A percentile compares a stretch with the other conserved stretches of the same genome.
These are phyloP conservation scores for Mucor mucedo DNA, from an alignment of 371 early-diverging fungal species.

Conservation along the genomic window DNA sequence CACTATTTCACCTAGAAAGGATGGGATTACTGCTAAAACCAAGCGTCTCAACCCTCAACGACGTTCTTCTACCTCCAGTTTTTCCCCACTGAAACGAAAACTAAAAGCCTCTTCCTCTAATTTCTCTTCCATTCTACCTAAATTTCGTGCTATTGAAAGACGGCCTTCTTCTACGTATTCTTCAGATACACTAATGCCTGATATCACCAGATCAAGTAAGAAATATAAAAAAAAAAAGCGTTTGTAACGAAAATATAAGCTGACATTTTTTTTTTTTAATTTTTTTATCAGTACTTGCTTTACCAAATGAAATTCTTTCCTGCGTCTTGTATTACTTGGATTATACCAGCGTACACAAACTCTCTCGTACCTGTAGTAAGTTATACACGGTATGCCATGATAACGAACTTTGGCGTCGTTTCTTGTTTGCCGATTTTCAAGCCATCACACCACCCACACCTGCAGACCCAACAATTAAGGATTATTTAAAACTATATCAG, in stretches of 20 bases:
- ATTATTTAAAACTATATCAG: conserved; percentile 29
- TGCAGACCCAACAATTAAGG: neutral
- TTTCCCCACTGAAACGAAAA: conserved; percentile 25
- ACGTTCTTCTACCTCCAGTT: neutral
- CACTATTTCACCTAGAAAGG: conserved; percentile 29
- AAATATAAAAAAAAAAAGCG: neutral
- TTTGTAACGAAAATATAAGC: neutral
- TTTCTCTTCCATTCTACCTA: conserved; percentile 25
- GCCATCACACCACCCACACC: conserved; percentile 14
- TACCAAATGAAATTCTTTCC: conserved; percentile 40
- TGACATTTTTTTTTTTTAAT: neutral
- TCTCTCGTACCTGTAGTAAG: conserved; percentile 32
- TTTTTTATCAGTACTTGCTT: neutral
- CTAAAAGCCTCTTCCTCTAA: conserved; percentile 22
- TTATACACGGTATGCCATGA: conserved; percentile 32
- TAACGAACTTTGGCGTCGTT: conserved; percentile 33
- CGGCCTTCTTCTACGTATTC: conserved; percentile 19
- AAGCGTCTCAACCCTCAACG: conserved; percentile 27
- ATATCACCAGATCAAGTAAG: conserved; percentile 14
- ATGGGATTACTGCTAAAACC: conserved; percentile 30
- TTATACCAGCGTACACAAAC: conserved; percentile 22
- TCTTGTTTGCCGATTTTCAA: conserved; percentile 30
- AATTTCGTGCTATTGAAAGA: conserved; percentile 18
- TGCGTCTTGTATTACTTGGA: conserved; percentile 33
- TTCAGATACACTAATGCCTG: neutral